phyloP scores from a whole-genome alignment of 169 alveolate species.

The Plasmodium reichenowi region DNA sequence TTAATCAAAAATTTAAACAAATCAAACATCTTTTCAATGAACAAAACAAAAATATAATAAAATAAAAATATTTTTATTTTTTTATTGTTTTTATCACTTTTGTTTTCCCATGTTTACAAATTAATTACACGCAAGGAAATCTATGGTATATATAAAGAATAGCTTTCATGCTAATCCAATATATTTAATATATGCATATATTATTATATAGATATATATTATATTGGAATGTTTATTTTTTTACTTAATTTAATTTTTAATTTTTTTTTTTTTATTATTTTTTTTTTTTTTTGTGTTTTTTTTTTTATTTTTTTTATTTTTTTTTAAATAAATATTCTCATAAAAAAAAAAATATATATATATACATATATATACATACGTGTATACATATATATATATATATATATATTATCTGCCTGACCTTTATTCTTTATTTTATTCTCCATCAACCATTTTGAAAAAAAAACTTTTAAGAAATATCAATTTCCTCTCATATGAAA shows the following conservation, averaged over 20 bases:
- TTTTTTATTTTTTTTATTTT: background rate
- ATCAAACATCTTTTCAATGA: conserved; percentile 18
- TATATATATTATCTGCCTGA: background rate
- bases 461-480: background rate
- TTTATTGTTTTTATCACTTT: too few relatives aligned
- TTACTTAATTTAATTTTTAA: background rate
- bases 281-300: background rate
- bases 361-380: too few relatives aligned
- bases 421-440: conserved; percentile 3
- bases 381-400: background rate
- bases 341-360: too few relatives aligned
- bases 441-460: background rate
- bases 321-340: too few relatives aligned
- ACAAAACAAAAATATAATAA: background rate
- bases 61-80: background rate
- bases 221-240: background rate
- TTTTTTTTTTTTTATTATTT: background rate
- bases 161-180: background rate
- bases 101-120: too few relatives aligned
- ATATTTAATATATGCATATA: background rate
- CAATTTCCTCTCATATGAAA: background rate
- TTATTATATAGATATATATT: background rate
- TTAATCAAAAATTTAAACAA: conserved; percentile 24
- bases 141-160: too few relatives aligned
- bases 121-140: too few relatives aligned